Conservation (phyloP, 1,139 yeast genomes). For the Candida dubliniensis region DNA sequence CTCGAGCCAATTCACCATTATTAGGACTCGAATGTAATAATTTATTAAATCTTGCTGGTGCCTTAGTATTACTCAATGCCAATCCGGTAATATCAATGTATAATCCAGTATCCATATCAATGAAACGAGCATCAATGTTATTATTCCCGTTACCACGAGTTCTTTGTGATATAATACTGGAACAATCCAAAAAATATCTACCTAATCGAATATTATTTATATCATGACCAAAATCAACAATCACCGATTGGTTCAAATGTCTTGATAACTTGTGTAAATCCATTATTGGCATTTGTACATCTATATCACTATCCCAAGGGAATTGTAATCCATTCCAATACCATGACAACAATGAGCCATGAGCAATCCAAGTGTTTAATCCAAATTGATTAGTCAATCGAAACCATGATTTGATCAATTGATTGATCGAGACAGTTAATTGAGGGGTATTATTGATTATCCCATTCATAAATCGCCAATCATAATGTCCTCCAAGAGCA, state of each 20-base stretch:
- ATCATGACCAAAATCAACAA: slow-evolving; percentile 34
- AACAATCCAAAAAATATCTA: slow-evolving; percentile 14
- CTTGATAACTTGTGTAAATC: slow-evolving; percentile 31
- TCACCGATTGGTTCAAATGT: slow-evolving; percentile 36
- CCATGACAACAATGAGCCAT: slow-evolving; percentile 54
- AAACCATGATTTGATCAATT: slow-evolving; percentile 31
- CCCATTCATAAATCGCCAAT: slow-evolving; percentile 51
- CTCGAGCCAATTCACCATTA: too few species aligned
- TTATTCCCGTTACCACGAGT: slow-evolving; percentile 33
- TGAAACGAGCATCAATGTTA: slow-evolving; percentile 41
- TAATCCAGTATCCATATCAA: slow-evolving; percentile 39
- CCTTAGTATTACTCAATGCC: slow-evolving; percentile 26
- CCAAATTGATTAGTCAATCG: slow-evolving; percentile 25
- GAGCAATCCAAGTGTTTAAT: slow-evolving; percentile 49
- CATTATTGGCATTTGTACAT: slow-evolving; percentile 37
- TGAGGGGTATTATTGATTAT: slow-evolving; percentile 24
- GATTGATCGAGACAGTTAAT: slow-evolving; percentile 28
- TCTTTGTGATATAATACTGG: slow-evolving; percentile 28
- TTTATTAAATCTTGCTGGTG: slow-evolving; percentile 26
- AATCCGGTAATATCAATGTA: slow-evolving; percentile 42
- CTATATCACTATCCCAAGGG: slow-evolving; percentile 42
- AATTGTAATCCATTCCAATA: slow-evolving; percentile 41
- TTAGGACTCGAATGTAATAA: too few species aligned
- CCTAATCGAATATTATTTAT: slow-evolving; percentile 39
- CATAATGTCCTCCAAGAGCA: slow-evolving; percentile 42